Evolutionary conservation across 1,139 yeast genomes (phyloP).

Genomic region (Meyerozyma carpophila): DNA sequence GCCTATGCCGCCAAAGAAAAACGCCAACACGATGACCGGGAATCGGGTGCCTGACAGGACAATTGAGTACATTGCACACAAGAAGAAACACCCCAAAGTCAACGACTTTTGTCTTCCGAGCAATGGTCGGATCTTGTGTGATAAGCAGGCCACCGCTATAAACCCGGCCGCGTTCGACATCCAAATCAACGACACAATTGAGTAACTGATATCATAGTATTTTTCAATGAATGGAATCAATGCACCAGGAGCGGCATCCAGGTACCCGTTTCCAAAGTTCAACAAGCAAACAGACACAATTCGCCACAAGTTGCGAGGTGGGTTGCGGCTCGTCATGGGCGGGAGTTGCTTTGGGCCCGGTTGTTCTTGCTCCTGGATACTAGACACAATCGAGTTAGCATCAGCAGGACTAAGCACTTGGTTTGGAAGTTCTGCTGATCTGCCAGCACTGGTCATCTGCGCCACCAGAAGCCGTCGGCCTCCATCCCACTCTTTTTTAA

Average conservation of each 20-base stretch:
- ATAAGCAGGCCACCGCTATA: constrained; percentile 33
- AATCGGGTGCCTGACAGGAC: constrained; percentile 19
- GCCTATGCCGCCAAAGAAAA: constrained; percentile 58
- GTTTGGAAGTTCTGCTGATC: background rate
- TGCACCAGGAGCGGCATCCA: constrained; percentile 46
- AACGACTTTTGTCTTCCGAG: constrained; percentile 1
- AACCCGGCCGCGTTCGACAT: constrained; percentile 41
- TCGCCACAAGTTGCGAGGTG: constrained; percentile 41
- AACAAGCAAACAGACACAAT: constrained; percentile 37
- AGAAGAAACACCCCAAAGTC: constrained; percentile 1
- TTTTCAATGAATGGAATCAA: constrained; percentile 39
- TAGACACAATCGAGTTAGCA: background rate
- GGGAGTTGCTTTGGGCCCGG: background rate
- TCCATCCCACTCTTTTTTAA: background rate
- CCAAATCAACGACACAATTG: constrained; percentile 42
- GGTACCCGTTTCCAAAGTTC: constrained; percentile 17
- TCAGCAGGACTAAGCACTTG: background rate
- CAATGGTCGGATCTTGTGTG: constrained; percentile 24
- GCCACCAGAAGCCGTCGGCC: background rate
- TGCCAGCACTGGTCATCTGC: background rate
- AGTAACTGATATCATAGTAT: constrained; percentile 29
- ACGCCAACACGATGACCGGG: constrained; percentile 45
- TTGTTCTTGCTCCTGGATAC: background rate
- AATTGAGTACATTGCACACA: constrained; percentile 1
- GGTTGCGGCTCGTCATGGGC: constrained; percentile 27